Conservation (phyloP, 1,284 basidiomycete species). For the Tylopilus sp. region DNA sequence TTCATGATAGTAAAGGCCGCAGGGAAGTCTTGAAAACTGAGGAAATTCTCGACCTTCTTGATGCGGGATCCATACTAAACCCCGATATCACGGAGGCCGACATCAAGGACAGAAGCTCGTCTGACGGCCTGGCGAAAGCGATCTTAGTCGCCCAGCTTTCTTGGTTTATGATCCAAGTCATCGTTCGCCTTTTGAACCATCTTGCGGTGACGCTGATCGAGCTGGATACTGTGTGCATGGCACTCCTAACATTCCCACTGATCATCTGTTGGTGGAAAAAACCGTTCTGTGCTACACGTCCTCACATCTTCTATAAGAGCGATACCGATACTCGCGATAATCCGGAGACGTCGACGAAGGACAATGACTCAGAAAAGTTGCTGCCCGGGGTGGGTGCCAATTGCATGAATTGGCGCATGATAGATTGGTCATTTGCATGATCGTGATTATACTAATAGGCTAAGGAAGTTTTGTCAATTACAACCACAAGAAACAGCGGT, state of each 20-base stretch:
- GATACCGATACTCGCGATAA: too few relatives aligned
- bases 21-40: neutral
- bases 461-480: neutral
- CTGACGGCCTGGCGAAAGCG: neutral
- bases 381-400: neutral
- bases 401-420: neutral
- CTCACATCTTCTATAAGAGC: slow-evolving; percentile 1
- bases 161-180: neutral
- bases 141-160: neutral
- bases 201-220: slow-evolving; percentile 42
- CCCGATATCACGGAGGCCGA: neutral
- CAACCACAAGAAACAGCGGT: neutral
- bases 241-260: slow-evolving; percentile 36
- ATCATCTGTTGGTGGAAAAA: slow-evolving; percentile 51
- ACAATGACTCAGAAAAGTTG: neutral
- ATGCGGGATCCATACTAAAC: neutral
- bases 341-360: neutral
- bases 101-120: neutral
- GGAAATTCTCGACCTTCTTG: neutral
- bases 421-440: too few relatives aligned
- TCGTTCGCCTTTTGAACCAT: neutral
- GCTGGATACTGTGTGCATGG: slow-evolving; percentile 44
- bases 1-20: slow-evolving; percentile 1
- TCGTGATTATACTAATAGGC: too few relatives aligned
- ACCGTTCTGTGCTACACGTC: slow-evolving; percentile 27